Base-by-base conservation (phyloP, 345 rosid species). In the Ailanthus altissimus region DNA sequence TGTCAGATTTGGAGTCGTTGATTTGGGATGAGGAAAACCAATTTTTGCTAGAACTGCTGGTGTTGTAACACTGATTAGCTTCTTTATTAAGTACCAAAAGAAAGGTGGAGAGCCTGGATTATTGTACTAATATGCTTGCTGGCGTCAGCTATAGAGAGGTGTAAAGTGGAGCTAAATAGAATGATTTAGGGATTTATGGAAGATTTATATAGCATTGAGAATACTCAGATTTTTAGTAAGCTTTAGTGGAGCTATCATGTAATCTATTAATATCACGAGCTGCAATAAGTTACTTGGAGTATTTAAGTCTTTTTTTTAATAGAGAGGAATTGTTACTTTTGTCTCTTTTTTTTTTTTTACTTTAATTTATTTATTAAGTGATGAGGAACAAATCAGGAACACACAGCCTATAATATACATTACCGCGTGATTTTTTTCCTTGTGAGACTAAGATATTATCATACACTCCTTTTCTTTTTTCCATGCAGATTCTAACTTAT, bases 21-120 rank as follows among this genome's bases (percentile, higher is more conserved):
- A 83, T 54, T 75, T 83, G 1, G 84, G 82, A 1, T 81, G 82
- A 82, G 86, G 83, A 3, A 78, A 67, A 25, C 78, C 78, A 1
- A 26, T 51, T 2, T 78, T 65, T 11, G 82, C 65, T 8, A 82
- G 86, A 46, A 40, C 53, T 20, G 78, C 73, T 6, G 75, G 61
- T 23, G 56, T 72, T 38, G 7, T 61, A 25, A 15, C 67, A 0
- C 26, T 45, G 5, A 43, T 32, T 2, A 80, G 76, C 20, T 75
- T 75, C 40, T 45, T 18, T 15, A 4, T 67, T 0, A 57, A 66
- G 7, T 78, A 13, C 54, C 50, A 53, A 32, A 75, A 80, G 10
- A 9, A 53, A 0, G 85, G 45, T 2, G 84, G 85, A 5, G 81
- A 75, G 54, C 65, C 46, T 10, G 82, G 84, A 28, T 69, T 26